Conservation (phyloP, 306 rosid species). For the Abrus pulchellus region DNA sequence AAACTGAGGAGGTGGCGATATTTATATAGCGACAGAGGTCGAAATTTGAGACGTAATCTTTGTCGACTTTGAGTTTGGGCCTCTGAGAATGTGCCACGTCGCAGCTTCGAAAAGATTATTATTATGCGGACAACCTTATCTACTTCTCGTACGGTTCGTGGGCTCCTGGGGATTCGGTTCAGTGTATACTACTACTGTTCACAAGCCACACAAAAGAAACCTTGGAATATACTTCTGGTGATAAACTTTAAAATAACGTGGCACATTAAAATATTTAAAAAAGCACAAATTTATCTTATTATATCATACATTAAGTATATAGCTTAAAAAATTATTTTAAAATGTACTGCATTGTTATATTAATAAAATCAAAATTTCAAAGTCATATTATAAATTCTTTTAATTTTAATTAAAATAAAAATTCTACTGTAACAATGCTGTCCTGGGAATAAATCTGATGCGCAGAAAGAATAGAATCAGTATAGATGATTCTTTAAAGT, state of each 20-base stretch:
- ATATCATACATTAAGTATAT: no score
- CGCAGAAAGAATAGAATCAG: neutral
- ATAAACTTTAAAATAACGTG: neutral
- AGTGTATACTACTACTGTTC: constrained; percentile 41
- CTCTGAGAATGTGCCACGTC: constrained; percentile 55
- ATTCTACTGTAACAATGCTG: no score
- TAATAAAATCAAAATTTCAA: no score
- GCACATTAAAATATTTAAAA: no score
- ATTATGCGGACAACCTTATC: constrained; percentile 80
- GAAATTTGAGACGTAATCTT: constrained; percentile 57
- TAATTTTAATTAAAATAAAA: no score
- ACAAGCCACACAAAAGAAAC: neutral
- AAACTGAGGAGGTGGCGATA: constrained; percentile 38
- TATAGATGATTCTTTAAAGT: neutral
- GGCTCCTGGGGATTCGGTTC: constrained; percentile 52
- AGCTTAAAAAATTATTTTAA: no score
- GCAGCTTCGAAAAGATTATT: constrained; percentile 31
- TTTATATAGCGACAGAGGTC: constrained; percentile 52
- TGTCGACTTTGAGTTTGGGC: constrained; percentile 47
- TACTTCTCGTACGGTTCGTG: constrained; percentile 53
- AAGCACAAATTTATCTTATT: no score
- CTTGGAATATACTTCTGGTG: neutral
- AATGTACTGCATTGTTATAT: no score
- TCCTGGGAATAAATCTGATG: no score
- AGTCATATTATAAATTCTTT: no score